phyloP scores from a whole-genome alignment of 371 early-diverging fungal species.

The Coemansia sp. region DNA sequence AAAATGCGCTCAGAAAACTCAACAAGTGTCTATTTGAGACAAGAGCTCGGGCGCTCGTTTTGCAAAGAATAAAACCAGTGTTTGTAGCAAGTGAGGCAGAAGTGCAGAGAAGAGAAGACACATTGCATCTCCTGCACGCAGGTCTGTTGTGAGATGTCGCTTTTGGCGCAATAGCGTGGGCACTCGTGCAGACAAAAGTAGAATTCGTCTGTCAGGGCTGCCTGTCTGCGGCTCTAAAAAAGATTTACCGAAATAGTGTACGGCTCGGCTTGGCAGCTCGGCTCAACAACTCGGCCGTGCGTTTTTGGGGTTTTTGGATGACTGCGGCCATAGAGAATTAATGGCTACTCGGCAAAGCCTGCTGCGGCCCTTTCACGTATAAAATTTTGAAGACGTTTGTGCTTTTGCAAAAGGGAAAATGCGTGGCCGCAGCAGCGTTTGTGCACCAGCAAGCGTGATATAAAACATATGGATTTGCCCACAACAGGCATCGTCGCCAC shows the following conservation, averaged over 20 bases:
- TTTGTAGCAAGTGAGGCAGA: too few relatives aligned
- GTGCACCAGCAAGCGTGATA: neutral
- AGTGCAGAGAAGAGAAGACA: too few relatives aligned
- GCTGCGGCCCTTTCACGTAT: too few relatives aligned
- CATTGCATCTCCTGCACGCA: neutral
- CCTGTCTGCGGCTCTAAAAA: neutral
- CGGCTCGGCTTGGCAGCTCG: neutral
- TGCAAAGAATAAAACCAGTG: neutral
- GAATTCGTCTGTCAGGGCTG: neutral
- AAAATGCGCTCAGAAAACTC: too few relatives aligned
- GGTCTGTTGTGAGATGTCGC: neutral
- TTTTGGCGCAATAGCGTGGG: neutral
- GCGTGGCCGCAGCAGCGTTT: neutral
- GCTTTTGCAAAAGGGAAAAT: neutral
- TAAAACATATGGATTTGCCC: neutral
- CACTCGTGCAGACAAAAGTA: too few relatives aligned
- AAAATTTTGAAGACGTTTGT: neutral
- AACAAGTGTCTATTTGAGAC: neutral
- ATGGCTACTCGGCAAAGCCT: too few relatives aligned
- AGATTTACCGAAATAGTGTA: neutral
- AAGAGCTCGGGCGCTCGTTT: neutral
- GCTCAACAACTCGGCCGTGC: too few relatives aligned
- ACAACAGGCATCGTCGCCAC: neutral
- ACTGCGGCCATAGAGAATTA: too few relatives aligned
- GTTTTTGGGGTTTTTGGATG: too few relatives aligned